Evolutionary conservation across 352 stramenopile genomes (phyloP).

Genomic region (Pythium apleroticum): DNA sequence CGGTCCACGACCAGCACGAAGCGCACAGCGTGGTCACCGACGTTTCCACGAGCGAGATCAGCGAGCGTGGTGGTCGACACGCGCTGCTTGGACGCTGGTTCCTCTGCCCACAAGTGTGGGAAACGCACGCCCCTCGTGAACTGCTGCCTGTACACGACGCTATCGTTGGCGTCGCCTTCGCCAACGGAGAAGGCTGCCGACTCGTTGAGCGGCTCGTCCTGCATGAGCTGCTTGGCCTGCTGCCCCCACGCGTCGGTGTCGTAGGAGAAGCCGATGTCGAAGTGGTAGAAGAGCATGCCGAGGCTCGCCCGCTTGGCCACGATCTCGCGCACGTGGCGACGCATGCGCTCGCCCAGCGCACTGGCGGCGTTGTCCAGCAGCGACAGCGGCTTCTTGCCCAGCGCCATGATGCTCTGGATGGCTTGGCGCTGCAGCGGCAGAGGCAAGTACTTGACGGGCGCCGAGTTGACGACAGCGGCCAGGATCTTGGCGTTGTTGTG

Average conservation of each 20-base stretch:
- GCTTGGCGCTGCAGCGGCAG: conserved; percentile 52
- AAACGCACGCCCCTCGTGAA: conserved; percentile 63
- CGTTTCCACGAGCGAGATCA: conserved; percentile 19
- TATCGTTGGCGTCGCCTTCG: neutral
- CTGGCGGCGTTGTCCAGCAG: conserved; percentile 49
- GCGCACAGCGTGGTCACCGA: conserved; percentile 31
- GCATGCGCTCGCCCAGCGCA: conserved; percentile 58
- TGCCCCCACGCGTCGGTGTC: conserved; percentile 39
- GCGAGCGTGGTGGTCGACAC: conserved; percentile 59
- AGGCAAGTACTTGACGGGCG: conserved; percentile 59
- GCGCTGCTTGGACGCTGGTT: conserved; percentile 6
- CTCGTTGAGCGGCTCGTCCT: conserved; percentile 49
- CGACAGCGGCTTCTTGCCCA: conserved; percentile 65
- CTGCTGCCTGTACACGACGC: conserved; percentile 44
- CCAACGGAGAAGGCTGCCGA: conserved; percentile 47
- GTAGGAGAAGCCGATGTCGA: conserved; percentile 85
- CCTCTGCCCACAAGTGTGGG: conserved; percentile 62
- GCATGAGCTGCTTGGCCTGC: conserved; percentile 57
- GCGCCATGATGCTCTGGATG: conserved; percentile 64
- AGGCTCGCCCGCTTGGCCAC: conserved; percentile 52
- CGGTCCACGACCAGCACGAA: conserved; percentile 58
- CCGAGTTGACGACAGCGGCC: conserved; percentile 55
- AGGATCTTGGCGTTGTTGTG: conserved; percentile 74
- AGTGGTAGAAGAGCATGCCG: conserved; percentile 87
- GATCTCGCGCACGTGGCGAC: conserved; percentile 55